Percentiles rank a stretch among this genome's conserved stretches.
Evolutionary conservation across 306 rosid species (phyloP).

Genomic region (Sophora flavescens): DNA sequence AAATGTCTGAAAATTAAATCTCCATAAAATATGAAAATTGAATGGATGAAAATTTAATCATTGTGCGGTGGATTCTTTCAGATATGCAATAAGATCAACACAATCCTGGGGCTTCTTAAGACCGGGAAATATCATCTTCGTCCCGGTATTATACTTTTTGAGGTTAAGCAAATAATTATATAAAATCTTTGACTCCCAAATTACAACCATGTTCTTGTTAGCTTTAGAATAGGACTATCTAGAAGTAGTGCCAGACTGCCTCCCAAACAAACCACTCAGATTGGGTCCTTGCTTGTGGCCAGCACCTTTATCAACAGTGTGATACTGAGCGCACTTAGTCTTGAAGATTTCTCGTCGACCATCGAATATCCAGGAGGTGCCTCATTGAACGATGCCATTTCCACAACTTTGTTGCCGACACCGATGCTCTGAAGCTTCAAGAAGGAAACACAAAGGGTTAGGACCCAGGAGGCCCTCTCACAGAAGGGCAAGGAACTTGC

Average conservation of each 20-base stretch:
- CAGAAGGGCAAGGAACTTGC: too few species aligned
- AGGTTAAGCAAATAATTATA: constrained; percentile 94
- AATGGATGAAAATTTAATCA: constrained; percentile 37
- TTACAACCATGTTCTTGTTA: constrained; percentile 92
- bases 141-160: constrained; percentile 93
- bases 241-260: constrained; percentile 91
- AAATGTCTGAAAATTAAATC: constrained; percentile 44
- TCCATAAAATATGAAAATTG: constrained; percentile 38
- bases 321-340: constrained; percentile 99
- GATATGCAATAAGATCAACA: constrained; percentile 86
- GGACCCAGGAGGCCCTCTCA: too few species aligned
- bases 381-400: too few species aligned
- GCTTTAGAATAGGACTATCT: constrained; percentile 91
- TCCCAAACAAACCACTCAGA: constrained; percentile 91
- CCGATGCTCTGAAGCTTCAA: too few species aligned
- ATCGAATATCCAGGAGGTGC: too few species aligned
- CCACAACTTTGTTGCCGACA: too few species aligned
- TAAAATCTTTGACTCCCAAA: constrained; percentile 85
- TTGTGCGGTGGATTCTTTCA: constrained; percentile 77
- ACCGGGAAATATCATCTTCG: constrained; percentile 98
- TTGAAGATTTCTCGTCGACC: too few species aligned
- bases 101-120: constrained; percentile 95
- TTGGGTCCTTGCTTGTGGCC: constrained; percentile 99
- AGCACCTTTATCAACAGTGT: constrained; percentile 83
- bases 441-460: too few species aligned